These are phyloP conservation scores for Ambrosia artemisiifolia DNA, from an alignment of 129 eudicot genomes.

Conservation along the genomic window DNA sequence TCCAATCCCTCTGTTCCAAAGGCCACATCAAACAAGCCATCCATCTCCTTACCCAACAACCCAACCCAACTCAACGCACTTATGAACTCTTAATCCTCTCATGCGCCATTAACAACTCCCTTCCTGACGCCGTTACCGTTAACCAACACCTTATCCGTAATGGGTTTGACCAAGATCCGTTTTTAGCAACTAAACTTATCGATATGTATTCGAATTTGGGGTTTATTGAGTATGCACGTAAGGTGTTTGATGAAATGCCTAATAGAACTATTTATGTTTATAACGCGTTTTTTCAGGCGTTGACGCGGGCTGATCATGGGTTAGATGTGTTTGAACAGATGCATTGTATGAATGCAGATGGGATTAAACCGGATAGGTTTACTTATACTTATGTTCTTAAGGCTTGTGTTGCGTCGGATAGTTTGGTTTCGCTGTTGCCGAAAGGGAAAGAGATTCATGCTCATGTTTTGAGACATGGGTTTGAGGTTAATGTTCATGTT, in stretches of 20 bases:
- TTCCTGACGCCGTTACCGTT: conserved; percentile 53
- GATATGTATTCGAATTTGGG: conserved; percentile 56
- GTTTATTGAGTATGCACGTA: conserved; percentile 57
- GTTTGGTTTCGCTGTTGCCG: conserved; percentile 31
- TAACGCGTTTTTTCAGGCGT: conserved; percentile 73
- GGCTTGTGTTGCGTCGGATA: conserved; percentile 83
- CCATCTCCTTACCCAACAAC: conserved; percentile 50
- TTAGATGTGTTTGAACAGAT: conserved; percentile 60
- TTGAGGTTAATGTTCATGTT: conserved; percentile 58
- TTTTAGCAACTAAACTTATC: conserved; percentile 85
- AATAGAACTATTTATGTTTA: conserved; percentile 65
- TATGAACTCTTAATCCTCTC: conserved; percentile 75
- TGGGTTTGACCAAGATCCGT: conserved; percentile 73
- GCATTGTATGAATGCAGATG: conserved; percentile 46
- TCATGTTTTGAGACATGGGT: conserved; percentile 67
- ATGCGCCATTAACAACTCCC: conserved; percentile 46
- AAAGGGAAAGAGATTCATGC: conserved; percentile 82
- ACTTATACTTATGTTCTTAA: conserved; percentile 82
- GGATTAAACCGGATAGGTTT: conserved; percentile 70
- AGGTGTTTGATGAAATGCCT: conserved; percentile 74
- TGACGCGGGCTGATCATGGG: conserved; percentile 63
- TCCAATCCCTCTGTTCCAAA: conserved; percentile 68
- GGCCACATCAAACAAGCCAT: conserved; percentile 76
- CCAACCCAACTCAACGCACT: conserved; percentile 71
- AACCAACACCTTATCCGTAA: conserved; percentile 47